These are phyloP conservation scores for Dioszegia aurantiaca DNA, from an alignment of 768 basidiomycete species.

Conservation along the genomic window DNA sequence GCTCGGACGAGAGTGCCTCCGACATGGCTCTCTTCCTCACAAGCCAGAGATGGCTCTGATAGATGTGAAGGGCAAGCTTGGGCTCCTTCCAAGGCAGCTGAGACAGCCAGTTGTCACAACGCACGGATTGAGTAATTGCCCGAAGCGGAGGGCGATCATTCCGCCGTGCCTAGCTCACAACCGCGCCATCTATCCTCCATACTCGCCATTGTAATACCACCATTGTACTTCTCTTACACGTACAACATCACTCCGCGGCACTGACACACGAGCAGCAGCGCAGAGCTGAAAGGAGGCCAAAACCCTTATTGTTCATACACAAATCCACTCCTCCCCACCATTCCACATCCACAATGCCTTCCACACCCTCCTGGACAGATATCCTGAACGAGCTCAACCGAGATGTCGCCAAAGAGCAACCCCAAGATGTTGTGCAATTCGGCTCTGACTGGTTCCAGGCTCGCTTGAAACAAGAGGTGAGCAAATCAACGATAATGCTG, in stretches of 20 bases:
- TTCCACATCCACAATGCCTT: neutral
- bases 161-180: slow-evolving; percentile 5
- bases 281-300: no score
- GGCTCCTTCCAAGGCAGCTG: no score
- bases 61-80: no score
- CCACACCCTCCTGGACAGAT: slow-evolving; percentile 31
- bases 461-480: slow-evolving; percentile 45
- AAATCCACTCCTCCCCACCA: no score
- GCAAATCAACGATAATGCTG: slow-evolving; percentile 14
- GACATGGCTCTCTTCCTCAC: no score
- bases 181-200: no score
- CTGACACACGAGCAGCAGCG: neutral
- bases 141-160: slow-evolving; percentile 9
- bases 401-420: slow-evolving; percentile 79
- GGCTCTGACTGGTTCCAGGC: slow-evolving; percentile 84
- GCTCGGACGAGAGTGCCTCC: slow-evolving; percentile 1
- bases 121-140: slow-evolving; percentile 6
- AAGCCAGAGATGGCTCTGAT: no score
- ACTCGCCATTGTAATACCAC: no score
- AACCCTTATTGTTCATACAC: neutral
- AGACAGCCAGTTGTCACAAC: neutral
- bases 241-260: no score
- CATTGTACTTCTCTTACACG: neutral
- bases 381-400: slow-evolving; percentile 78
- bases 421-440: slow-evolving; percentile 79